Evolutionary conservation across 306 rosid species (phyloP).

Genomic region (Acacia crassicarpa): DNA sequence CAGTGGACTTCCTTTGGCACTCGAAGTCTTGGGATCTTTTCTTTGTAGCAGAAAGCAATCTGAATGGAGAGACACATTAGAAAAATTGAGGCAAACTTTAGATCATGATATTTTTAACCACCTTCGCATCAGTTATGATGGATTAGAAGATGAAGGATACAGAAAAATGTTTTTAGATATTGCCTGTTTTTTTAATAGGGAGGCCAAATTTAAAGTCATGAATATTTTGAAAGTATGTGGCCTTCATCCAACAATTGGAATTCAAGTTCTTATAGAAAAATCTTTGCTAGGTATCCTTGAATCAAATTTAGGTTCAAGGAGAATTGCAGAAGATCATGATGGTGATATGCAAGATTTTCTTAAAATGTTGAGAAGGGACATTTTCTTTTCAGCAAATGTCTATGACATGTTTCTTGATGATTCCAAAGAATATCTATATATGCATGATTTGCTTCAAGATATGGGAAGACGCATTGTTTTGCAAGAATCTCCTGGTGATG

Average conservation of each 20-base stretch:
- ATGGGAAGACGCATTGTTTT: neutral
- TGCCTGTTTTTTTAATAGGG: neutral
- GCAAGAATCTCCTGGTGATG: neutral
- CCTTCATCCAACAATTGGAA: neutral
- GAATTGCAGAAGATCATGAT: neutral
- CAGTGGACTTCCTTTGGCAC: neutral
- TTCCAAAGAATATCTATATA: neutral
- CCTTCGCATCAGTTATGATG: neutral
- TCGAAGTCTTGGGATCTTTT: neutral
- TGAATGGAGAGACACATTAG: neutral
- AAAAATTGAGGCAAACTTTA: neutral
- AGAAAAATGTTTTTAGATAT: neutral
- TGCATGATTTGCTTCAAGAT: neutral
- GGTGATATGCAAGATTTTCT: neutral
- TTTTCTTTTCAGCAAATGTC: neutral
- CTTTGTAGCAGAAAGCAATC: neutral
- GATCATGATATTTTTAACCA: neutral
- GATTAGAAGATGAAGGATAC: neutral
- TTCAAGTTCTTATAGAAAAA: neutral
- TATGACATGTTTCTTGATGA: neutral
- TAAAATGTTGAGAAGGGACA: neutral
- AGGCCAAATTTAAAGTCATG: neutral
- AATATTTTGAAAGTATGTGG: neutral
- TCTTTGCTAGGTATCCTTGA: neutral
- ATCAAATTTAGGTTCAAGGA: neutral